phyloP scores from a whole-genome alignment of 129 eudicot genomes.

The Erigeron canadensis region DNA sequence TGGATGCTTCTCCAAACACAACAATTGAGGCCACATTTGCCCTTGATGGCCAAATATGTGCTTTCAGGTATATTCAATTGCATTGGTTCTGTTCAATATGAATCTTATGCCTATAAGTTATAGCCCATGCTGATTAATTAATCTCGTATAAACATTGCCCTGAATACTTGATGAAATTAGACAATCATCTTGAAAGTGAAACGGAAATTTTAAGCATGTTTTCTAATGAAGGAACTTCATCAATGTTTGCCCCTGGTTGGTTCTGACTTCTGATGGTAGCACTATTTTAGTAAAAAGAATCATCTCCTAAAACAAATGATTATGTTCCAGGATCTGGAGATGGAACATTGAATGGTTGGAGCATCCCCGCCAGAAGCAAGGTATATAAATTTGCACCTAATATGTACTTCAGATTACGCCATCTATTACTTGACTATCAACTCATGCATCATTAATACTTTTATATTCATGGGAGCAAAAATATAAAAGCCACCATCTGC shows the following conservation, averaged over 20 bases:
- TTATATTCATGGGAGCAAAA: constrained; percentile 8
- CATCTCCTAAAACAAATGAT: background rate
- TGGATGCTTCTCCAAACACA: constrained; percentile 75
- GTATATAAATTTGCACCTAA: constrained; percentile 29
- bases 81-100: background rate
- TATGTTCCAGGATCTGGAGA: constrained; percentile 78
- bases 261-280: too few relatives aligned
- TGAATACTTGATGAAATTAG: background rate
- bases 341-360: constrained; percentile 91
- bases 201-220: too few relatives aligned
- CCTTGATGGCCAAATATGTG: constrained; percentile 92
- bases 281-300: too few relatives aligned
- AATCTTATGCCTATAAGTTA: background rate
- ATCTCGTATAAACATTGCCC: background rate
- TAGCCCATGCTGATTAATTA: background rate
- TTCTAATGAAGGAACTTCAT: background rate
- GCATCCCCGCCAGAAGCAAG: constrained; percentile 61
- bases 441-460: background rate
- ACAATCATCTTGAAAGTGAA: background rate
- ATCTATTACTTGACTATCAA: background rate
- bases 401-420: background rate
- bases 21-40: constrained; percentile 89
- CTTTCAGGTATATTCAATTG: constrained; percentile 54
- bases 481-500: background rate
- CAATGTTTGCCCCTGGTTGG: background rate